Evolutionary conservation across 345 rosid species (phyloP).

Genomic region (Dovyalis caffra): DNA sequence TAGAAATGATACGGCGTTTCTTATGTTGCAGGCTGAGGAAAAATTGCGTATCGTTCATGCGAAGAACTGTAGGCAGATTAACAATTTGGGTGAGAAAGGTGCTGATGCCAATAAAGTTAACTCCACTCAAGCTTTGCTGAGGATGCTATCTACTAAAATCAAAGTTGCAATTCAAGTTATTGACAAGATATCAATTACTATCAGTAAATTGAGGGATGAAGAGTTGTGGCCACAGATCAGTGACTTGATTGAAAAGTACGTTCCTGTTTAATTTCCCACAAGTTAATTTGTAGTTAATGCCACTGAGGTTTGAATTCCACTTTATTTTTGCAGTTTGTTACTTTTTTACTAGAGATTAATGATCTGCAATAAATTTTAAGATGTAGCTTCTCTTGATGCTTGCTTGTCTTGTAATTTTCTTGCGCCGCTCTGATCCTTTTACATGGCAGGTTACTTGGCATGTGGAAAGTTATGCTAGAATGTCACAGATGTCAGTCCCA

Average conservation of each 20-base stretch:
- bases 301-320: not conserved
- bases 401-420: not conserved
- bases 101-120: constrained; percentile 43
- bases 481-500: constrained; percentile 48
- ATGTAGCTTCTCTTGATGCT: not conserved
- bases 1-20: not conserved
- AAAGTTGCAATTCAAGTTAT: constrained; percentile 60
- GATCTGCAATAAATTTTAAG: not conserved
- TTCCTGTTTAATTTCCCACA: not conserved
- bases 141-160: constrained; percentile 48
- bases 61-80: constrained; percentile 49
- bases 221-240: constrained; percentile 61
- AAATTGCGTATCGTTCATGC: constrained; percentile 47
- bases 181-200: constrained; percentile 47
- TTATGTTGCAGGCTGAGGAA: constrained; percentile 55
- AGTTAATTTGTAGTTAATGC: not conserved
- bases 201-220: constrained; percentile 56
- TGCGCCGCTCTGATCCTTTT: not conserved
- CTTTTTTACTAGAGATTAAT: not conserved
- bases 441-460: constrained; percentile 43
- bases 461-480: constrained; percentile 72
- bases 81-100: constrained; percentile 39
- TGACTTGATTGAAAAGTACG: constrained; percentile 52
- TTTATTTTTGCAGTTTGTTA: not conserved
- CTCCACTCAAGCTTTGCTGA: constrained; percentile 29